Evolutionary conservation across 1,284 basidiomycete genomes (phyloP).

Genomic region (Vanrija pseudolonga): DNA sequence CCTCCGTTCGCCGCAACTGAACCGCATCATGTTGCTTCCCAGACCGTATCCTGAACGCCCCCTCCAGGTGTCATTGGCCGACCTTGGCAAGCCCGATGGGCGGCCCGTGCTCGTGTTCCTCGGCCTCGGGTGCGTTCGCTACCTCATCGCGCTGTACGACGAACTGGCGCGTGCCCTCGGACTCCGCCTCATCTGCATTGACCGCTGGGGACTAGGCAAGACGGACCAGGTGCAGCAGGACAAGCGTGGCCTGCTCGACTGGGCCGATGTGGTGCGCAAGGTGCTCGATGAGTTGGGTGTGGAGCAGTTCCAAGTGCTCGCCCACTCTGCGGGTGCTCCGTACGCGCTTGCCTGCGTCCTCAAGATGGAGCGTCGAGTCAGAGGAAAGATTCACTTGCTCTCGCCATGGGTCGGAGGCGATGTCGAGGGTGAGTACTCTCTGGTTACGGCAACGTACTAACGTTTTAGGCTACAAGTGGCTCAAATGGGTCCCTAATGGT

Average conservation of each 20-base stretch:
- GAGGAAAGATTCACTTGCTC: slow-evolving; percentile 80
- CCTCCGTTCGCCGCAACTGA: slow-evolving; percentile 76
- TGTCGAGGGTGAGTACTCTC: slow-evolving; percentile 66
- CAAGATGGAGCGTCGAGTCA: slow-evolving; percentile 66
- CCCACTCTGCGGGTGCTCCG: slow-evolving; percentile 94
- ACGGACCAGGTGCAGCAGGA: slow-evolving; percentile 67
- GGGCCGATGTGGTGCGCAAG: slow-evolving; percentile 85
- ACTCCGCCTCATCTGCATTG: slow-evolving; percentile 86
- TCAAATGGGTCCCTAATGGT: slow-evolving; percentile 91
- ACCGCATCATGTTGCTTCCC: slow-evolving; percentile 72
- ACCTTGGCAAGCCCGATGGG: slow-evolving; percentile 77
- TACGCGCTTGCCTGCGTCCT: slow-evolving; percentile 87
- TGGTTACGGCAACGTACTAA: not conserved
- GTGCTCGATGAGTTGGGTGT: slow-evolving; percentile 78
- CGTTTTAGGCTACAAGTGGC: slow-evolving; percentile 76
- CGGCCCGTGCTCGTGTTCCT: slow-evolving; percentile 86
- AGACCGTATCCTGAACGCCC: slow-evolving; percentile 61
- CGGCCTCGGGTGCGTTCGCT: slow-evolving; percentile 87
- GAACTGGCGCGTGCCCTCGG: slow-evolving; percentile 87
- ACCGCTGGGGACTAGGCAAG: slow-evolving; percentile 91
- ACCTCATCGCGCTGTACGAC: slow-evolving; percentile 91
- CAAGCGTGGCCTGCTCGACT: slow-evolving; percentile 74
- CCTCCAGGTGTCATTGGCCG: slow-evolving; percentile 86
- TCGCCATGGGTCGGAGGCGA: slow-evolving; percentile 95
- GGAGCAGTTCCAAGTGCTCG: slow-evolving; percentile 79